Evolutionary conservation across 2,329 filamentous ascomycete genomes (phyloP), one percentile per base, ranked within the genome.

Genomic region (Didymella pomorum): DNA sequence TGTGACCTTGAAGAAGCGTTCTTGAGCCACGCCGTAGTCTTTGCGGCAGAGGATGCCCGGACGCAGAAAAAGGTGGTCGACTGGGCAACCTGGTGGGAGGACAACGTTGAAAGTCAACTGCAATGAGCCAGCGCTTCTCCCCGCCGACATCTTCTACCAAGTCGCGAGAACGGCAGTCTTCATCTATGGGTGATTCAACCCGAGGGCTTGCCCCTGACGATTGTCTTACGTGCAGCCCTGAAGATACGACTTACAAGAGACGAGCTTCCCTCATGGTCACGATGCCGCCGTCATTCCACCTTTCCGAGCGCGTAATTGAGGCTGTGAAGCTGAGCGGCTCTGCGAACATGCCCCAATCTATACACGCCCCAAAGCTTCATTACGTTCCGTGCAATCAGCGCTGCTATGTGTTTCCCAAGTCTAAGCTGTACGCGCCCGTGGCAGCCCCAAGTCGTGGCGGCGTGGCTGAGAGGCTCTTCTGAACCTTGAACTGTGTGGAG

Each of bases 11-110:
- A 97, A 56, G 95, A 98, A 71, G 87, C 90, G 1, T 84, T 98
- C n/a, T 84, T 90, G 47, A 96, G 92, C 71, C 95, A 98, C 79
- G 93, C 91, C 2, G 86, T 95, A 78, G 94, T 97, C 0, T 99
- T 97, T 80, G 93, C 92, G 23, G 95, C 94, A 0, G 95, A 98
- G 78, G 90, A 96, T 69, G 92, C 94, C 5, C 85, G 94, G 69
- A 82, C 80, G 48, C 82, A 84, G 49, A 86, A 84, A 70, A 87
- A 84, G 72, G 88, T 95, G 8, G 79, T 98, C 4, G 83, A 89
- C 65, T 97, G 91, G 88, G 78, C 79, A 42, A 77, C 83, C 45
- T 97, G 92, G 91, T 97, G 92, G 92, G 77, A 79, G 29, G 73
- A 77, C 58, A 81, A 86, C 63, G 81, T 89, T 26, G 79, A 79